Conservation (phyloP, 345 rosid species). For the Murraya koenigii region DNA sequence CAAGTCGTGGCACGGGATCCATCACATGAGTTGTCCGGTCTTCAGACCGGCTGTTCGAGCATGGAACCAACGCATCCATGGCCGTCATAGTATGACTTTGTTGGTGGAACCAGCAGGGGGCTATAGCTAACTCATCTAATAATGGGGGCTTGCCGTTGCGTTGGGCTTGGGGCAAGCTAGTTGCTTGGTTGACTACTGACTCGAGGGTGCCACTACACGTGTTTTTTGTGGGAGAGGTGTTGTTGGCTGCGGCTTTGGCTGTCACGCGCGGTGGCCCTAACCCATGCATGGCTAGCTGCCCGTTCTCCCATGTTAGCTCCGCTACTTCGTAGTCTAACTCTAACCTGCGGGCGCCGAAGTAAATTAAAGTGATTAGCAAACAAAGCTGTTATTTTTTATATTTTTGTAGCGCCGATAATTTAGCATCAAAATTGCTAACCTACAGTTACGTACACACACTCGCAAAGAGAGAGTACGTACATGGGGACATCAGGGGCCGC, state of each 20-base stretch:
- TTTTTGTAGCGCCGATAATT: no score
- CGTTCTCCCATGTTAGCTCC: constrained; percentile 96
- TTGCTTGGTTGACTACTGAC: constrained; percentile 88
- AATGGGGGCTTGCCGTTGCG: no score
- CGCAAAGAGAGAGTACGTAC: constrained; percentile 27
- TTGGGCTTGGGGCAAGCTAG: constrained; percentile 25
- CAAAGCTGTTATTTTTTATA: no score
- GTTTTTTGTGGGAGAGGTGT: no score
- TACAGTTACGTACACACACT: no score
- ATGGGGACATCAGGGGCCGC: constrained; percentile 42
- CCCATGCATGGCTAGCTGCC: constrained; percentile 78
- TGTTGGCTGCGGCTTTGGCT: constrained; percentile 40
- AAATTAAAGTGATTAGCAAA: neutral
- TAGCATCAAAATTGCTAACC: no score
- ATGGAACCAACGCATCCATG: constrained; percentile 86
- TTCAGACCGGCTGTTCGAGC: constrained; percentile 32
- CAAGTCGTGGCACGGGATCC: constrained; percentile 16
- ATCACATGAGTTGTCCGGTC: constrained; percentile 18
- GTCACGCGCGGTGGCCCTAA: constrained; percentile 56
- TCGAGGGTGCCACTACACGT: constrained; percentile 66
- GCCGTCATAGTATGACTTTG: constrained; percentile 29
- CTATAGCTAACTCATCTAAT: neutral
- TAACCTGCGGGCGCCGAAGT: constrained; percentile 36
- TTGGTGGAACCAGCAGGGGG: constrained; percentile 39
- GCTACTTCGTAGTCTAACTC: constrained; percentile 72